Evolutionary conservation across 805 yeast genomes (phyloP), one percentile per base, ranked within the genome.

Genomic region (Sungouiozyma ichnusensis): DNA sequence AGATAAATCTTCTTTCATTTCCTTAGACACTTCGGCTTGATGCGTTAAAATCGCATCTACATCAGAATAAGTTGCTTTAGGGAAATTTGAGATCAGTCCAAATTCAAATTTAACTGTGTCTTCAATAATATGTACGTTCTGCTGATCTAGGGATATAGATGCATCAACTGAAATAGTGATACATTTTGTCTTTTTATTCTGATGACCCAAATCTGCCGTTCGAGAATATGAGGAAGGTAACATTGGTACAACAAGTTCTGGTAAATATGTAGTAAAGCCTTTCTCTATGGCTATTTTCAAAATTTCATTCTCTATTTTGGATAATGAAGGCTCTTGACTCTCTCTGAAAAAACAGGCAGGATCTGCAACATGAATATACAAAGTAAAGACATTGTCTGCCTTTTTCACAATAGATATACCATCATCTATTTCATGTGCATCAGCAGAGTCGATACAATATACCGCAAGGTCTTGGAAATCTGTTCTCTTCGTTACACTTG

Each of bases 341-440:
- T 53, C 54, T 1, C 39, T 32, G 33, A 85, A 60, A 47, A 71
- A 74, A 0, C 95, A 80, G 0, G 85, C 69, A 0, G 97, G 97
- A 58, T 90, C 87, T 1, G 97, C 97, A 47, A 90, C 76, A 58
- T 83, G 95, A 2, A 86, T 69, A 24, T 80, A 73, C 4, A 88
- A 49, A 8, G 66, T 63, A 49, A 64, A 74, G 13, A 54, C 54
- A 2, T 60, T 56, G 1, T 57, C 49, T 1, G 53, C 51, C 3
- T 48, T 52, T 3, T 46, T 48, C 36, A 65, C 66, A 16, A 90
- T 66, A 1, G 95, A 76, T 20, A 90, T 69, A 37, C 97, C 98
- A 62, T 90, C 98, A 60, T 90, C 98, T 45, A 92, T 82, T 60
- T 92, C 97, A 50, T 81, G 81, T 0, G 97, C 95, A 35, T 70